Percentiles rank a stretch among this genome's conserved stretches.
phyloP scores from a whole-genome alignment of 2,329 filamentous ascomycete genomes.

The Hortaea werneckii region DNA sequence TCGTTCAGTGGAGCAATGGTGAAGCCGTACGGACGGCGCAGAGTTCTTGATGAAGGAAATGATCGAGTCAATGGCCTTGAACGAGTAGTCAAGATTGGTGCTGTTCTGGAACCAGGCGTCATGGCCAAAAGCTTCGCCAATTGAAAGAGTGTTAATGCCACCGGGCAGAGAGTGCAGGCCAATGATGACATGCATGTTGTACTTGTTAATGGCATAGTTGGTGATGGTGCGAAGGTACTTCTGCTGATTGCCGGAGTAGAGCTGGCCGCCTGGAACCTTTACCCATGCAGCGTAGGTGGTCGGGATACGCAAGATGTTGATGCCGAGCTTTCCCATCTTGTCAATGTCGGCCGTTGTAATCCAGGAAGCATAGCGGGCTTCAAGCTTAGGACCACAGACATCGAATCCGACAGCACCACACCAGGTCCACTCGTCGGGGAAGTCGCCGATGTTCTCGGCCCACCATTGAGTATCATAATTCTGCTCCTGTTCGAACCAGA shows the following conservation, averaged over 20 bases:
- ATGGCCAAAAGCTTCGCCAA: slow-evolving; percentile 18
- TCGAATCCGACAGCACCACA: slow-evolving; percentile 21
- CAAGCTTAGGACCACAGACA: neutral
- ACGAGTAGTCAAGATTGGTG: slow-evolving; percentile 23
- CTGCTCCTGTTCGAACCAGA: slow-evolving; percentile 26
- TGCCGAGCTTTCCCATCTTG: slow-evolving; percentile 21
- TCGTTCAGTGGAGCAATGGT: slow-evolving; percentile 31
- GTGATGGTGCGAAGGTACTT: slow-evolving; percentile 22
- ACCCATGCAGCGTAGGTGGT: slow-evolving; percentile 29
- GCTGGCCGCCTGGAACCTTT: slow-evolving; percentile 21
- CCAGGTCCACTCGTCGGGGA: slow-evolving; percentile 26
- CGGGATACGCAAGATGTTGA: slow-evolving; percentile 27
- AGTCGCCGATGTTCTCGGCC: slow-evolving; percentile 12
- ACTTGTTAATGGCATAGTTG: slow-evolving; percentile 26
- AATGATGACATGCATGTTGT: slow-evolving; percentile 26
- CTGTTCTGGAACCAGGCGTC: slow-evolving; percentile 27
- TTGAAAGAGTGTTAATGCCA: slow-evolving; percentile 22
- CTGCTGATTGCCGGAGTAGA: slow-evolving; percentile 26
- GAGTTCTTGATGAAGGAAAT: slow-evolving; percentile 20
- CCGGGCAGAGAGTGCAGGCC: slow-evolving; percentile 23
- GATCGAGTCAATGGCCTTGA: slow-evolving; percentile 21
- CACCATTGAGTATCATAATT: slow-evolving; percentile 22
- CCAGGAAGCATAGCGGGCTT: neutral
- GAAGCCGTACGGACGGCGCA: slow-evolving; percentile 21
- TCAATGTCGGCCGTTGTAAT: slow-evolving; percentile 17